Conservation (phyloP, 495 filamentous ascomycete genomes). For the Clavariopsis aquatica region DNA sequence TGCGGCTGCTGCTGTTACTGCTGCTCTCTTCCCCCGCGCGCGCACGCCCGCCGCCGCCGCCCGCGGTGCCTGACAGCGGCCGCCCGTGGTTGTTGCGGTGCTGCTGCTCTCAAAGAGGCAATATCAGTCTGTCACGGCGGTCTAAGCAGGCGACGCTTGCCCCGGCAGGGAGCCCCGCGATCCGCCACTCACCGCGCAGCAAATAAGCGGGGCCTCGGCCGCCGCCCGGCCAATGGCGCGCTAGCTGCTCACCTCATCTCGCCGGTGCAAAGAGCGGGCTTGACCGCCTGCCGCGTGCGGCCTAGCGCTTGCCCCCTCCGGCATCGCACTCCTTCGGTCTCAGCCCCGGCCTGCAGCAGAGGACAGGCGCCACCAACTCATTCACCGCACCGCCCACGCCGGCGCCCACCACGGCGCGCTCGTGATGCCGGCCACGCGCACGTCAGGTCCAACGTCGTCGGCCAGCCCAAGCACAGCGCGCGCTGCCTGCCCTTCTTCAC, state of each 20-base stretch:
- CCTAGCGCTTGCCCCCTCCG: constrained; percentile 14
- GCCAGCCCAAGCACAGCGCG: too few species aligned
- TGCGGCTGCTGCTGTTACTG: too few species aligned
- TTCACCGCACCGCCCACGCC: neutral
- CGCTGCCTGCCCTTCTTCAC: too few species aligned
- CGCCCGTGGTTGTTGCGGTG: neutral
- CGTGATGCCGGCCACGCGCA: neutral
- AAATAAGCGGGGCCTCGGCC: neutral
- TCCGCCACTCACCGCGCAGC: constrained; percentile 4
- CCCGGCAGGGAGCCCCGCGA: neutral
- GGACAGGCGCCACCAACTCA: constrained; percentile 8
- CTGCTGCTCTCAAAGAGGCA: constrained; percentile 19
- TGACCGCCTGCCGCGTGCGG: constrained; percentile 22
- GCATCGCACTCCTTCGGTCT: neutral
- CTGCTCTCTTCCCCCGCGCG: too few species aligned
- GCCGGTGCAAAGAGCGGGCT: neutral
- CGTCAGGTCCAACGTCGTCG: neutral
- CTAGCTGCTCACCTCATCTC: constrained; percentile 9
- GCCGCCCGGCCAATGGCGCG: constrained; percentile 15
- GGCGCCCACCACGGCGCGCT: constrained; percentile 25
- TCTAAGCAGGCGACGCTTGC: too few species aligned
- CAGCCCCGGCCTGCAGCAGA: neutral
- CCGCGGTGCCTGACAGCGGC: neutral
- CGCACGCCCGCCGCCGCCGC: too few species aligned
- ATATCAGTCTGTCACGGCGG: constrained; percentile 4